phyloP scores from a whole-genome alignment of 345 rosid species.

The Dipteronia dyeriana region DNA sequence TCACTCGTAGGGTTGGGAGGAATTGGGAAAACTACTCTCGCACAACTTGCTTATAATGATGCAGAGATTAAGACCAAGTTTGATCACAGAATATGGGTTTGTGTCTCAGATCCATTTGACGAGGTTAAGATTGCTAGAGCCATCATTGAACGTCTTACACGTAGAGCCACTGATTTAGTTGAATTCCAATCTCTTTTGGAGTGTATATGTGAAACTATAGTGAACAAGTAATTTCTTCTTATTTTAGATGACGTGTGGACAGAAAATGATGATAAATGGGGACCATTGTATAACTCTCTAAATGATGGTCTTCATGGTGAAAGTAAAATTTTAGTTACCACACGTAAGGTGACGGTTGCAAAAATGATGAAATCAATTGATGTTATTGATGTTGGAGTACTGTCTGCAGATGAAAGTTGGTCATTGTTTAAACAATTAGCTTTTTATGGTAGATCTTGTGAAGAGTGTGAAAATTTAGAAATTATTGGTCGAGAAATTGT shows the following conservation, averaged over 20 bases:
- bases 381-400: neutral
- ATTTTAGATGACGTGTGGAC: slow-evolving; percentile 32
- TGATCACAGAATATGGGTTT: slow-evolving; percentile 3
- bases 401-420: neutral
- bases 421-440: neutral
- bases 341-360: slow-evolving; percentile 12
- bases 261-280: slow-evolving; percentile 15
- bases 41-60: neutral
- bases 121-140: too few relatives aligned
- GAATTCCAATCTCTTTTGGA: neutral
- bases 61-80: neutral
- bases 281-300: neutral
- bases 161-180: neutral
- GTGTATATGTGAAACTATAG: neutral
- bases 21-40: neutral
- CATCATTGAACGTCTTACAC: too few relatives aligned
- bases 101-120: neutral
- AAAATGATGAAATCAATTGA: neutral
- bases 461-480: neutral
- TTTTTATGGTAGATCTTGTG: neutral
- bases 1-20: slow-evolving; percentile 6
- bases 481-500: neutral
- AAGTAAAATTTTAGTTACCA: slow-evolving; percentile 22
- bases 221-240: slow-evolving; percentile 13
- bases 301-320: neutral